Base-by-base conservation (phyloP, 768 basidiomycete species). In the Phlebiopsis flavidoalba region DNA sequence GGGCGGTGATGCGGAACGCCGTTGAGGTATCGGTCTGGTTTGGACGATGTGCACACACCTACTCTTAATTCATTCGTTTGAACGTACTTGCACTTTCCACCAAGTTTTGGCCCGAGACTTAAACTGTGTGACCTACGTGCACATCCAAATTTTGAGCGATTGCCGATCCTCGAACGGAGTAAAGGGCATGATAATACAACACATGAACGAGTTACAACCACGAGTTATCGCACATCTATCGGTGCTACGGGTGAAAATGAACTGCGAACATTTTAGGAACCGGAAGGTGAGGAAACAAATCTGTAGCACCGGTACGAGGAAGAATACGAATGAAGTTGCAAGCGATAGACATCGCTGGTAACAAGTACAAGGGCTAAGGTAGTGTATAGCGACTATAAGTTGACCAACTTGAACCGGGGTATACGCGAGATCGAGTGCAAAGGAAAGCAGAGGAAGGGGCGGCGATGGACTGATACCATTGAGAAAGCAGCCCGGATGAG, bases 1-100 rank as follows among this genome's bases (percentile, higher is more conserved):
- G 50, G 61, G 57, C 15, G 61, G 57, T n/a, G 37, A 49, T 31
- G 61, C 61, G 36, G 26, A 2, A 31, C 58, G 56, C n/a, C 36
- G 50, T 37, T 51, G 50, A 58, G 46, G n/a, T 2, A 19, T 31
- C 35, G 46, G 36, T 21, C 21, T 12, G 40, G 11, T 12, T n/a
- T 24, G 49, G 57, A 51, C 12, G 37, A 22, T 53, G 47, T 58
- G 21, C 33, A 53, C 61, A 40, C 57, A 59, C 40, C 22, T 62
- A 45, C 26, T 49, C 19, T 15, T 19, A 22, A 56, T 54, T 31
- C 59, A 43, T 59, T 59, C 59, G 19, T 59, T 59, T 40, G 26
- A 31, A 31, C 26, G 26, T 31, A 52, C 36, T 54, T 10, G 40
- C 40, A 43, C 8, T 43, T 12, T 43, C 40, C 3, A 17, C 3